Base-by-base conservation (phyloP, 805 yeast species). In the Candida arabinofermentans region DNA sequence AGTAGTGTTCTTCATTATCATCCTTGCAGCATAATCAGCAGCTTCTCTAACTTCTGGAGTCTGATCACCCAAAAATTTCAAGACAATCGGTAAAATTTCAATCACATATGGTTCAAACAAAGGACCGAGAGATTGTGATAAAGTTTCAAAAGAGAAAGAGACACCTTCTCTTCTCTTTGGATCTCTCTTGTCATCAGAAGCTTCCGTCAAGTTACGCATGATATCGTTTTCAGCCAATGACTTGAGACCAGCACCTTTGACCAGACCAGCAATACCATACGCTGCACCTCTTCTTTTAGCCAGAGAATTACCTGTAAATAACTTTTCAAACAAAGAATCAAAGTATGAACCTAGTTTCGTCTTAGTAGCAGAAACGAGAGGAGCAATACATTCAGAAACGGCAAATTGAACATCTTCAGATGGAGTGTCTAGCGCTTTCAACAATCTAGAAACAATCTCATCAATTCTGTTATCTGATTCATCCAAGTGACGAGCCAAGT, bases 81-180 rank as follows among this genome's bases (percentile, higher is more conserved):
- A 71, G 34, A 93, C 74, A 31, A 83, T 75, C 6, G 98, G 97
- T 51, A 93, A 67, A 24, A 88, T 72, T 59, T 88, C 96, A 50
- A 91, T 77, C 26, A 88, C 96, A 55, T 90, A 93, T 1, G 99
- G 99, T 64, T 93, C 99, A 58, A 93, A 93, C 47, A 69, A 74
- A 36, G 79, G 72, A 12, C 90, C 93, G 40, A 91, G 67, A 18
- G 82, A 72, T 54, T 74, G 78, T 0, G 98, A 88, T 30, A 93
- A 66, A 40, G 95, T 85, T 58, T 88, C 95, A 53, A 91, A 82
- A 0, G 86, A 86, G 61, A 83, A 80, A 4, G 91, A 84, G 8
- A 88, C 96, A 48, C 96, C 87, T 62, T 90, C 96, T 54, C 98
- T 77, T 47, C 77, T 77, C 34, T 73, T 71, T 1, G 83, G 67